Evolutionary conservation across 2,329 filamentous ascomycete species (phyloP), one percentile per base, ranked within the genome.

Genomic region (Mycocentrospora acerina): DNA sequence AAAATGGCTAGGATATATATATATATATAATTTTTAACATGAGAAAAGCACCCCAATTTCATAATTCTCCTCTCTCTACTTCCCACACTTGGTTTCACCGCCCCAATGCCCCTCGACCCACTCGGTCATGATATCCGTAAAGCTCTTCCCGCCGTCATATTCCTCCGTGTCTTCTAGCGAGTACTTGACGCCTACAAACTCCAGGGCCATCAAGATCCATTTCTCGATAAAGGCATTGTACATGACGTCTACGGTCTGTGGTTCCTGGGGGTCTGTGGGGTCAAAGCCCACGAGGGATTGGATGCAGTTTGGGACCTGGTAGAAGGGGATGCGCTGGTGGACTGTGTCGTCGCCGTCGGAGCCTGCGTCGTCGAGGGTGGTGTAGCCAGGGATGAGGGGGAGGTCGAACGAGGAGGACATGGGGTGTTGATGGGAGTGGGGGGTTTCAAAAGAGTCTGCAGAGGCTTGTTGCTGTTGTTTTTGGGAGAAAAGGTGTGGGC

Each of bases 361-460:
- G 32, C 90, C 89, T 4, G 82, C 79, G 57, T 95, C 91, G 59
- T 98, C 93, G 38, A 77, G 76, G 9, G 93, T 98, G 0, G 88
- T 96, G 71, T 97, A 97, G 1, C 93, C 93, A 0, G 83, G 84
- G n/a, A 77, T n/a, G n/a, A n/a, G n/a, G n/a, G n/a, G n/a, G n/a
- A n/a, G n/a, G n/a, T n/a, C n/a, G n/a, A n/a, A n/a, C n/a, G n/a
- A n/a, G 12, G 17, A 41, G 30, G 5, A n/a, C 4, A 7, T 29
- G 13, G 3, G 32, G 3, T 9, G 30, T 24, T 8, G 37, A 40
- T 7, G 40, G 15, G 3, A 37, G 26, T 3, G 11, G 12, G 3
- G 40, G 39, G n/a, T n/a, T n/a, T n/a, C n/a, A n/a, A n/a, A n/a
- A n/a, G n/a, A n/a, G n/a, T n/a, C n/a, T n/a, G n/a, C 9, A 9